Conservation (phyloP, 2,329 filamentous ascomycete genomes). For the Arthroderma sp. region DNA sequence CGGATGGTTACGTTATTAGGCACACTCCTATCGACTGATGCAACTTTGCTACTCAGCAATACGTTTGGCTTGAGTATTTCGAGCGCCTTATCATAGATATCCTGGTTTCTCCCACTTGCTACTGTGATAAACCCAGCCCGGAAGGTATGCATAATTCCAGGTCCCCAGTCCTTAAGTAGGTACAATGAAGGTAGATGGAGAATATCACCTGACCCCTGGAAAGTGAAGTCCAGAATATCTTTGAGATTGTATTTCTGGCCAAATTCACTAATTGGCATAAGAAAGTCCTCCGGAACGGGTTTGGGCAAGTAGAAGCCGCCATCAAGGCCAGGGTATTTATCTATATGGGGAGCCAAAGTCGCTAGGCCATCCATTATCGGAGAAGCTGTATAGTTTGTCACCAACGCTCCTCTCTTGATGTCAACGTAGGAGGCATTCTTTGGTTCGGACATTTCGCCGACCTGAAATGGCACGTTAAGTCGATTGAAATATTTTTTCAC, state of each 20-base stretch:
- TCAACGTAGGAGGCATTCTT: slow-evolving; percentile 8
- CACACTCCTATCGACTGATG: slow-evolving; percentile 4
- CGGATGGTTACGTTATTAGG: slow-evolving; percentile 11
- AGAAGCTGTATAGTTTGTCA: slow-evolving; percentile 3
- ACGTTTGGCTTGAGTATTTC: slow-evolving; percentile 11
- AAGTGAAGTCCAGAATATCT: slow-evolving; percentile 10
- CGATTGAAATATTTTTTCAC: slow-evolving; percentile 15
- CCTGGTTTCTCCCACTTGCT: slow-evolving; percentile 5
- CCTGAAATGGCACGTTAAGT: slow-evolving; percentile 10
- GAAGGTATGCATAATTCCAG: slow-evolving; percentile 8
- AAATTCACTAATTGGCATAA: slow-evolving; percentile 19
- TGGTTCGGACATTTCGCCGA: neutral
- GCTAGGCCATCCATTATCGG: slow-evolving; percentile 5
- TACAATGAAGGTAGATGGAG: slow-evolving; percentile 14
- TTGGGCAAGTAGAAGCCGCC: slow-evolving; percentile 16
- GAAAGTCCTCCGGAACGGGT: slow-evolving; percentile 18
- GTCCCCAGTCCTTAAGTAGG: slow-evolving; percentile 16
- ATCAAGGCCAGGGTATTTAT: slow-evolving; percentile 16
- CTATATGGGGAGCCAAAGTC: slow-evolving; percentile 6
- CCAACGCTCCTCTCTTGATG: slow-evolving; percentile 13
- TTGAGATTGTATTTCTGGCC: slow-evolving; percentile 16
- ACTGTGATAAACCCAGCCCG: slow-evolving; percentile 2
- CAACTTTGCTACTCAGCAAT: slow-evolving; percentile 8
- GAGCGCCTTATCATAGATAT: slow-evolving; percentile 15
- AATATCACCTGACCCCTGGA: slow-evolving; percentile 13